A percentile compares a stretch with the other conserved stretches of the same genome.
phyloP scores from a whole-genome alignment of 1,284 basidiomycete genomes.

The Athelia psychrophila region DNA sequence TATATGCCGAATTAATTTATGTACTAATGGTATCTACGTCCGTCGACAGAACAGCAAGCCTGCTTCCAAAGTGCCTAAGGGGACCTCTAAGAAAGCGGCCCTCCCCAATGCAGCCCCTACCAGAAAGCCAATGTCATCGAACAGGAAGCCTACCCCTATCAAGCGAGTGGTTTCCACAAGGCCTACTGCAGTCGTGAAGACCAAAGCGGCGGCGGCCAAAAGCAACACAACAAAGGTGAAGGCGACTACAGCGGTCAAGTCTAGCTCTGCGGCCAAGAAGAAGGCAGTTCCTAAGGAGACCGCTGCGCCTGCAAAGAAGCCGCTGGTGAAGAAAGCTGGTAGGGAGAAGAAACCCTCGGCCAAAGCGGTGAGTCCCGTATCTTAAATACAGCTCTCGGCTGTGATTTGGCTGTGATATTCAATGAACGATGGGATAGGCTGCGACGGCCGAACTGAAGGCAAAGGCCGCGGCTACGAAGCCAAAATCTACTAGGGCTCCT shows the following conservation, averaged over 20 bases:
- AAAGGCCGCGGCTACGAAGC: conserved; percentile 31
- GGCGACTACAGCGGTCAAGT: conserved; percentile 32
- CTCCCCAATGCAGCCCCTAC: conserved; percentile 17
- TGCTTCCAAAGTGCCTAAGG: conserved; percentile 30
- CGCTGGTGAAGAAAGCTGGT: conserved; percentile 35
- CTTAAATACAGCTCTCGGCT: too few relatives aligned
- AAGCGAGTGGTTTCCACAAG: conserved; percentile 28
- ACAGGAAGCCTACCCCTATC: conserved; percentile 14
- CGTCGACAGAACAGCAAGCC: conserved; percentile 35
- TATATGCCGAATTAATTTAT: too few relatives aligned
- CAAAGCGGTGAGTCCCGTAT: conserved; percentile 22
- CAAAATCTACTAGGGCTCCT: conserved; percentile 27
- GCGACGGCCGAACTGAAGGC: conserved; percentile 31
- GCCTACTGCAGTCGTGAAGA: conserved; percentile 17
- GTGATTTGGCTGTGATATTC: conserved; percentile 2
- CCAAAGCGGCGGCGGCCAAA: conserved; percentile 31
- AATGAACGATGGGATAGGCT: conserved; percentile 20
- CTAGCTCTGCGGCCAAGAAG: conserved; percentile 26
- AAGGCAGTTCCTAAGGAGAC: conserved; percentile 22
- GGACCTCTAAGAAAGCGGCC: conserved; percentile 15
- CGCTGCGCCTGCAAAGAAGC: conserved; percentile 23
- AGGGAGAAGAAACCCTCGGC: conserved; percentile 35
- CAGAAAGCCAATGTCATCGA: conserved; percentile 27
- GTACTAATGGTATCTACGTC: too few relatives aligned
- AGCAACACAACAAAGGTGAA: conserved; percentile 17